Evolutionary conservation across 2,329 filamentous ascomycete genomes (phyloP).

Genomic region (Endothia cerciana): DNA sequence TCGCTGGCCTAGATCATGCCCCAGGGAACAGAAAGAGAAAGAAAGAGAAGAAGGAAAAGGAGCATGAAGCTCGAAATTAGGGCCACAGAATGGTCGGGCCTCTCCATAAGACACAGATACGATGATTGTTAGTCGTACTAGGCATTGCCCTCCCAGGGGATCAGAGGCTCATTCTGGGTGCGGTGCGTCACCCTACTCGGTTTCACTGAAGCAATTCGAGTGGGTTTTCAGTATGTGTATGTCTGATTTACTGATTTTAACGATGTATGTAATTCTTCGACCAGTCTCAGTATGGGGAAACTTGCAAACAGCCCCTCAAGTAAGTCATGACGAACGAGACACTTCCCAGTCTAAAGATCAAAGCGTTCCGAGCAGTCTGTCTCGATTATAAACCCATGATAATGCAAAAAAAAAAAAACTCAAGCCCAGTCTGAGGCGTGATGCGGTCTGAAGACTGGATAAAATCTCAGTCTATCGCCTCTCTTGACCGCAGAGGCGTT

Average conservation of each 20-base stretch:
- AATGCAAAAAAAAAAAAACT: slow-evolving; percentile 7
- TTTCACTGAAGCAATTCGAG: neutral
- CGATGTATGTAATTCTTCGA: neutral
- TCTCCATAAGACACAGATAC: too few species aligned
- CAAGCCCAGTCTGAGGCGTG: slow-evolving; percentile 13
- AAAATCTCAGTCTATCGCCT: slow-evolving; percentile 8
- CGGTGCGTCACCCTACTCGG: neutral
- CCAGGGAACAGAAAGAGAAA: too few species aligned
- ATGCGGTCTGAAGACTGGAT: slow-evolving; percentile 4
- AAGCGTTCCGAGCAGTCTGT: slow-evolving; percentile 3
- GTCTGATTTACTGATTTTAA: slow-evolving; percentile 8
- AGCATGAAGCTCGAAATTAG: too few species aligned
- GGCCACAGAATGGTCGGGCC: too few species aligned
- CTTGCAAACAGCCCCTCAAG: neutral
- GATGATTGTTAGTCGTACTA: too few species aligned
- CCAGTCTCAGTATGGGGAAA: slow-evolving; percentile 5
- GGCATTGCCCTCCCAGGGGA: too few species aligned
- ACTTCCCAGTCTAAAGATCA: neutral
- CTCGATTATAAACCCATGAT: slow-evolving; percentile 15
- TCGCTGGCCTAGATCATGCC: too few species aligned
- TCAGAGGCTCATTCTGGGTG: too few species aligned
- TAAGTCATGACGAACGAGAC: slow-evolving; percentile 3
- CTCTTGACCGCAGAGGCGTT: slow-evolving; percentile 4
- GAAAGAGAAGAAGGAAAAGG: too few species aligned
- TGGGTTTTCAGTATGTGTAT: slow-evolving; percentile 22